Percentiles rank a stretch among this genome's conserved stretches.
Conservation (phyloP, 208 protist genomes). For the Trypanosomatidae sp. region DNA sequence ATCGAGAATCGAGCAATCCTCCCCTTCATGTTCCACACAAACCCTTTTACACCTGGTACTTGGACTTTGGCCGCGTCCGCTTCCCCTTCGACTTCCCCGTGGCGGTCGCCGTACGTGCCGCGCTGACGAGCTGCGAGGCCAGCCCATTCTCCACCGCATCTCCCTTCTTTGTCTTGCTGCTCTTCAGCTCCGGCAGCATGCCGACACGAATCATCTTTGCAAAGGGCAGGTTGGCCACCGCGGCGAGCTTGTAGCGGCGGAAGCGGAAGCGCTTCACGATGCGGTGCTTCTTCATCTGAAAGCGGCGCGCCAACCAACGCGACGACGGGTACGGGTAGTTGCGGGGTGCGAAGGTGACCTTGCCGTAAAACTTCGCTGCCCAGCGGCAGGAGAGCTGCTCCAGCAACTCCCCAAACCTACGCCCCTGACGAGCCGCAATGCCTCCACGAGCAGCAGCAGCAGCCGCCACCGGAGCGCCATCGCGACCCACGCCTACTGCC, state of each 20-base stretch:
- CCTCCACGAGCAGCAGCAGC: not conserved
- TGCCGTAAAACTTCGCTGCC: slow-evolving; percentile 86
- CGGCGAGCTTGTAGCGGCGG: slow-evolving; percentile 88
- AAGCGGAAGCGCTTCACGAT: slow-evolving; percentile 91
- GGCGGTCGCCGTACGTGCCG: slow-evolving; percentile 34
- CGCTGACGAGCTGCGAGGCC: slow-evolving; percentile 67
- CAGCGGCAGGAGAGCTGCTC: slow-evolving; percentile 66
- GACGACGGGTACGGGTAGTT: slow-evolving; percentile 89
- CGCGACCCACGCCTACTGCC: not conserved
- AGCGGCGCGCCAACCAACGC: slow-evolving; percentile 83
- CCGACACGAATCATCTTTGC: slow-evolving; percentile 91
- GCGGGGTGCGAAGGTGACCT: slow-evolving; percentile 80
- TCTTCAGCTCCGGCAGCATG: slow-evolving; percentile 92
- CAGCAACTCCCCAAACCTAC: slow-evolving; percentile 46
- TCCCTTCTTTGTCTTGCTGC: slow-evolving; percentile 85
- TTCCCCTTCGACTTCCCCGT: slow-evolving; percentile 56
- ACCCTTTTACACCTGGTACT: slow-evolving; percentile 82
- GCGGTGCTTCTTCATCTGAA: slow-evolving; percentile 91
- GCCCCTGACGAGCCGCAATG: no score
- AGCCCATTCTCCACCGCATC: slow-evolving; percentile 70
- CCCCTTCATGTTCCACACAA: no score
- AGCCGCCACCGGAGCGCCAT: not conserved
- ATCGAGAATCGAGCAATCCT: no score
- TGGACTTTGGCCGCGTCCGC: slow-evolving; percentile 80
- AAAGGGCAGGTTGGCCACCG: slow-evolving; percentile 89